Conservation (phyloP, 2,329 filamentous ascomycete genomes). For the Xylaria sp. region DNA sequence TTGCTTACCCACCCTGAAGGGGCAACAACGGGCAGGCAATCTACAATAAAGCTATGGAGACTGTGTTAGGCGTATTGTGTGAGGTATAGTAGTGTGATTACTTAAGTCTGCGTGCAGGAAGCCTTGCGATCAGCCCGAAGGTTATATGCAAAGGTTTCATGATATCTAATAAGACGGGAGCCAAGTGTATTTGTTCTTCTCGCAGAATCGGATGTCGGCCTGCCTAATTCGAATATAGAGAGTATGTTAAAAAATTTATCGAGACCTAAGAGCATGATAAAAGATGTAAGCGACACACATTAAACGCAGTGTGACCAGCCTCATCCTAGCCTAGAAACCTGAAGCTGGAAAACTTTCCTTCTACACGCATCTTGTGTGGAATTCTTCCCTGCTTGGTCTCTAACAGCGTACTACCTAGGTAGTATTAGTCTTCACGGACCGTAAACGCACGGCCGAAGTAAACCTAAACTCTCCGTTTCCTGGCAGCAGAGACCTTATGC, state of each 20-base stretch:
- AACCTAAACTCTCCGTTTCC: neutral
- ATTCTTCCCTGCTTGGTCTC: neutral
- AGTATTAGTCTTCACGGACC: neutral
- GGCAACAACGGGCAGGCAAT: slow-evolving; percentile 6
- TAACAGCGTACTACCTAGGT: no score
- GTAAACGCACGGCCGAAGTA: slow-evolving; percentile 4
- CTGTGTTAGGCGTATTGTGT: no score
- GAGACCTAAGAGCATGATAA: neutral
- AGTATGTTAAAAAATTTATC: neutral
- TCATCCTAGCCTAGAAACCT: slow-evolving; percentile 17
- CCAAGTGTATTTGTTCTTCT: neutral
- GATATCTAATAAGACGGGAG: neutral
- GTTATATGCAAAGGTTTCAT: slow-evolving; percentile 7
- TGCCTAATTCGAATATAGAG: neutral
- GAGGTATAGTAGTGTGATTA: neutral
- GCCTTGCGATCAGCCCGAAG: neutral
- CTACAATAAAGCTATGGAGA: neutral
- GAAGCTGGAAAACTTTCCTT: neutral
- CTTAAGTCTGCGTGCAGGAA: neutral
- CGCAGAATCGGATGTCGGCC: neutral
- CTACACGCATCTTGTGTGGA: neutral
- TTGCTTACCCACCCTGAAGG: neutral
- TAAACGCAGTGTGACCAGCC: slow-evolving; percentile 28
- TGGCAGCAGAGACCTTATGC: neutral
- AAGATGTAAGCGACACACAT: slow-evolving; percentile 14